Evolutionary conservation across 2,329 filamentous ascomycete species (phyloP).

Genomic region (Hypoxylon rubiginosum): DNA sequence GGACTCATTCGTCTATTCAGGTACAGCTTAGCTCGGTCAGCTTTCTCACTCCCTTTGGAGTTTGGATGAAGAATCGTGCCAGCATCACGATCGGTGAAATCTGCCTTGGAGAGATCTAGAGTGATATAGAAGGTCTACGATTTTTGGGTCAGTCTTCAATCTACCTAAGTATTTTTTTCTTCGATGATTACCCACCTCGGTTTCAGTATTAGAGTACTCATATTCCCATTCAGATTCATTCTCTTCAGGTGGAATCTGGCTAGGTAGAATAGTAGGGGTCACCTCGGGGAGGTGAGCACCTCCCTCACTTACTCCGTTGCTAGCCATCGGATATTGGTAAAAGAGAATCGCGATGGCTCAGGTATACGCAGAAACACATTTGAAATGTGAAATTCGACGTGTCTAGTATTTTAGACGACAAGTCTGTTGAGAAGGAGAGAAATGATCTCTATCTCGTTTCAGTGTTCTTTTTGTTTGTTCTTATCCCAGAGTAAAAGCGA

Average conservation of each 20-base stretch:
- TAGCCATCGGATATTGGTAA: constrained; percentile 48
- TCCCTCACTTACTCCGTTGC: constrained; percentile 36
- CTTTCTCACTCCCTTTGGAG: constrained; percentile 61
- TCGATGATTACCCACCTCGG: constrained; percentile 60
- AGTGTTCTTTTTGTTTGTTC: neutral
- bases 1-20: constrained; percentile 40
- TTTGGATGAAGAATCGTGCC: constrained; percentile 53
- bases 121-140: constrained; percentile 74
- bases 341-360: constrained; percentile 30
- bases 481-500: neutral
- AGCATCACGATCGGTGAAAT: constrained; percentile 64
- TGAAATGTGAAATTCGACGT: constrained; percentile 19
- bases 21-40: constrained; percentile 50
- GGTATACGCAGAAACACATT: constrained; percentile 40
- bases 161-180: constrained; percentile 12
- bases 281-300: constrained; percentile 29
- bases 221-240: constrained; percentile 76
- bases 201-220: constrained; percentile 74
- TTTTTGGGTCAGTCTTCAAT: constrained; percentile 3
- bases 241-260: constrained; percentile 51
- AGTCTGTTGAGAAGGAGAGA: neutral
- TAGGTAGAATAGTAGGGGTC: constrained; percentile 7
- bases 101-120: constrained; percentile 72
- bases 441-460: too few relatives aligned
- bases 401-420: too few relatives aligned